Evolutionary conservation across 2,329 filamentous ascomycete species (phyloP), one percentile per base, ranked within the genome.

Genomic region (Cladosporium velox): DNA sequence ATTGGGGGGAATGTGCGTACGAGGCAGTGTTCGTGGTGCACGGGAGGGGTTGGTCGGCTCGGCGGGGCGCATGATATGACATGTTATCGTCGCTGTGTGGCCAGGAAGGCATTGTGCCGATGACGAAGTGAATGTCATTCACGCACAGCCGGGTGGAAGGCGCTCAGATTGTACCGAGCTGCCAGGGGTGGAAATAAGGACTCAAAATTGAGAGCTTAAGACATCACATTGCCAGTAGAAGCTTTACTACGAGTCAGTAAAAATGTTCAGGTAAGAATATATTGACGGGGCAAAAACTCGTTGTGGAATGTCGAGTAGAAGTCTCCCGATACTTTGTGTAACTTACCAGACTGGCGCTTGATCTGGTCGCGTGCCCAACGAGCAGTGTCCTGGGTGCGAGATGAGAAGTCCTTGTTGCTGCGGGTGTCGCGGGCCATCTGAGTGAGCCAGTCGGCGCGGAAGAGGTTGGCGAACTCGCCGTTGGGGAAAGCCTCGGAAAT

Each of bases 291-390:
- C 14, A 52, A 24, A 55, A 30, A 34, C 18, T 30, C 26, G 28
- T 55, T 21, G 26, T 30, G 28, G 26, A 18, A 34, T 15, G 11
- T 2, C 8, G 52, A 55, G 52, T 55, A 55, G 18, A 55, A 55
- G 30, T n/a, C 30, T 7, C 32, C 52, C 1, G 52, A 55, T 6
- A 32, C 28, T 55, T 34, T 55, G 32, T 35, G 14, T 57, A n/a
- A 63, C 75, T 72, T 72, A 76, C 76, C 76, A 66, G 73, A 68
- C 80, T 99, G 95, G 74, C 92, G 91, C 86, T 97, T 98, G 78
- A 98, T 93, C 79, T 97, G 93, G 81, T 98, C 95, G 68, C 94
- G 90, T 69, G 95, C 93, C 95, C 95, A 99, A 74, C 94, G 91
- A 76, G 95, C 95, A 57, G 95, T 98, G 71, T 97, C 92, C 71